Conservation (phyloP, 108 stramenopile genomes). For the Fragilaria radians region DNA sequence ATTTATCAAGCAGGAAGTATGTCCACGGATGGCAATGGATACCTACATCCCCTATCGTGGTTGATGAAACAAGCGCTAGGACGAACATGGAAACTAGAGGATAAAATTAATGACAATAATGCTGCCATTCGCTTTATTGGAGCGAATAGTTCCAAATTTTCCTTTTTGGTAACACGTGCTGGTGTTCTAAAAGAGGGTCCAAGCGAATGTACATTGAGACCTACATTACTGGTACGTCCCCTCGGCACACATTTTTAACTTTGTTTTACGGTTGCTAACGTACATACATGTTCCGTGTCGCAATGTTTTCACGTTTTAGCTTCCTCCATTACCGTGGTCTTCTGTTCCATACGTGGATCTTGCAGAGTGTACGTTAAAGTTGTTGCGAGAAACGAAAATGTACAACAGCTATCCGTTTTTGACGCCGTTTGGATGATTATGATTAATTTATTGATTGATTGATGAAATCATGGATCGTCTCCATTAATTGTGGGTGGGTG, state of each 20-base stretch:
- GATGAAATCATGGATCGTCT: no score
- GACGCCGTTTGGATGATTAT: no score
- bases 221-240: conserved; percentile 3
- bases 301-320: no score
- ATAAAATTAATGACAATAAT: conserved; percentile 14
- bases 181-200: conserved; percentile 5
- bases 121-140: conserved; percentile 7
- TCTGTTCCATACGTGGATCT: background rate
- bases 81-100: background rate
- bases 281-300: no score
- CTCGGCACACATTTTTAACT: no score
- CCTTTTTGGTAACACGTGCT: conserved; percentile 11
- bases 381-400: background rate
- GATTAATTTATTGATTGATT: no score
- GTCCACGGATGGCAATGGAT: conserved; percentile 2
- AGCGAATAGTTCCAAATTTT: background rate
- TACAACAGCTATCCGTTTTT: conserved; percentile 14
- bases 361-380: background rate
- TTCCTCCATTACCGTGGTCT: conserved; percentile 1
- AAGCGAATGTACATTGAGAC: background rate
- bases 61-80: conserved; percentile 4
- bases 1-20: conserved; percentile 16
- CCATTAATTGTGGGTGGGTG: no score
- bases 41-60: background rate
- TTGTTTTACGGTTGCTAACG: no score